Percentiles rank a stretch among this genome's conserved stretches.
phyloP scores from a whole-genome alignment of 208 protist species.

The Trypanosoma platydactyli region DNA sequence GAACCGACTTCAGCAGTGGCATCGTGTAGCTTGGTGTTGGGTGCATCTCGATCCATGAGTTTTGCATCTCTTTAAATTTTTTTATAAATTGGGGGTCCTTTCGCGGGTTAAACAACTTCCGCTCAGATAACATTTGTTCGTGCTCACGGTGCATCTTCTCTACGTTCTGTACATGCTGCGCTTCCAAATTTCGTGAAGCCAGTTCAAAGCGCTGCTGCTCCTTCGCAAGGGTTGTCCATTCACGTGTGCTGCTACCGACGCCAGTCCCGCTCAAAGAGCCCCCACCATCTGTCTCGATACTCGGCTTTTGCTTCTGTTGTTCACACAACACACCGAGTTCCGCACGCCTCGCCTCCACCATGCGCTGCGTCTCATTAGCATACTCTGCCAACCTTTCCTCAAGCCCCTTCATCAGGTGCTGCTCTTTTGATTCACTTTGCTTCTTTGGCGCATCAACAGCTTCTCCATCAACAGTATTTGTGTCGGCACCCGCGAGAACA shows the following conservation, averaged over 20 bases:
- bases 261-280: not conserved
- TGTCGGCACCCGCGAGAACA: not conserved
- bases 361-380: slow-evolving; percentile 22
- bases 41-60: slow-evolving; percentile 46
- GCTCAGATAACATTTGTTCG: slow-evolving; percentile 30
- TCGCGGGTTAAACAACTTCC: slow-evolving; percentile 38
- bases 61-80: slow-evolving; percentile 36
- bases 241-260: not conserved
- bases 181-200: slow-evolving; percentile 46
- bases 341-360: slow-evolving; percentile 8
- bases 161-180: slow-evolving; percentile 48
- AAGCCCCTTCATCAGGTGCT: slow-evolving; percentile 7
- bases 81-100: slow-evolving; percentile 33
- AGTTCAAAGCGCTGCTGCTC: slow-evolving; percentile 25
- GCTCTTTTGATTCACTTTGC: slow-evolving; percentile 14
- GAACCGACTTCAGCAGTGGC: slow-evolving; percentile 35
- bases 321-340: not conserved
- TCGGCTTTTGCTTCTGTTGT: not conserved
- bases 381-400: slow-evolving; percentile 17
- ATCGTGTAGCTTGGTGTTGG: slow-evolving; percentile 16
- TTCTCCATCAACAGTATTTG: not conserved
- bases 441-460: not conserved
- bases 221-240: not conserved
- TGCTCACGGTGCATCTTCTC: slow-evolving; percentile 41
- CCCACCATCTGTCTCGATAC: not conserved